Percentiles rank a stretch among this genome's conserved stretches.
Evolutionary conservation across 2,329 filamentous ascomycete genomes (phyloP).

Genomic region (Didymella lethalis): DNA sequence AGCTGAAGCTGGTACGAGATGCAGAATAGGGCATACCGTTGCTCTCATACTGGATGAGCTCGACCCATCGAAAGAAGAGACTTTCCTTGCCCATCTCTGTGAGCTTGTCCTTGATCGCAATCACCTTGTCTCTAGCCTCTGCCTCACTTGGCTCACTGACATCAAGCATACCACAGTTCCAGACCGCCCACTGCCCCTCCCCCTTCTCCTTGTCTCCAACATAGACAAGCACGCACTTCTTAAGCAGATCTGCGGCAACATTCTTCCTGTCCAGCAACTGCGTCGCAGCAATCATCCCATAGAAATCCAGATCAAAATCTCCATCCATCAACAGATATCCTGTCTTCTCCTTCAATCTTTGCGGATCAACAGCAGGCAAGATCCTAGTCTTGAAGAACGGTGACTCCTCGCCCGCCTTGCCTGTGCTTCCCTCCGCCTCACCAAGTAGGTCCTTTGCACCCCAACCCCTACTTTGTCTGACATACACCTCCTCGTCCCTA

Average conservation of each 20-base stretch:
- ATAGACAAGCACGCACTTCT: constrained; percentile 65
- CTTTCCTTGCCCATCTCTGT: constrained; percentile 81
- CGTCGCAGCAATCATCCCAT: constrained; percentile 77
- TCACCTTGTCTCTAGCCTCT: constrained; percentile 74
- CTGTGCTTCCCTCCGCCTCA: constrained; percentile 52
- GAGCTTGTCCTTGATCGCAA: constrained; percentile 80
- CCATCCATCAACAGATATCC: constrained; percentile 86
- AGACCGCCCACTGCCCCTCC: constrained; percentile 73
- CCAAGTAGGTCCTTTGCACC: constrained; percentile 65
- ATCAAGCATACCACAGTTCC: constrained; percentile 66
- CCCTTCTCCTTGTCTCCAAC: constrained; percentile 36
- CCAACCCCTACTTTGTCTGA: constrained; percentile 80
- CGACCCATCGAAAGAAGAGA: constrained; percentile 91
- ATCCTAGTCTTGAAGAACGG: constrained; percentile 68
- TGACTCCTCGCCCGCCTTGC: constrained; percentile 61
- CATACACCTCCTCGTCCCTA: constrained; percentile 78
- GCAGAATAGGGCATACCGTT: constrained; percentile 49
- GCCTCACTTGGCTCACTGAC: constrained; percentile 60
- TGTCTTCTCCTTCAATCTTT: constrained; percentile 77
- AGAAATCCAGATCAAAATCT: constrained; percentile 89
- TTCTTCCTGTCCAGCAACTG: constrained; percentile 70
- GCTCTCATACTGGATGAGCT: constrained; percentile 88
- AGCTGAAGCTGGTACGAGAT: not conserved
- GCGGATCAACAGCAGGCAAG: constrained; percentile 71
- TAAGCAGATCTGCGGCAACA: constrained; percentile 70